Base-by-base conservation (phyloP, 2,329 filamentous ascomycete species). In the Ophiocordyceps sinensis region DNA sequence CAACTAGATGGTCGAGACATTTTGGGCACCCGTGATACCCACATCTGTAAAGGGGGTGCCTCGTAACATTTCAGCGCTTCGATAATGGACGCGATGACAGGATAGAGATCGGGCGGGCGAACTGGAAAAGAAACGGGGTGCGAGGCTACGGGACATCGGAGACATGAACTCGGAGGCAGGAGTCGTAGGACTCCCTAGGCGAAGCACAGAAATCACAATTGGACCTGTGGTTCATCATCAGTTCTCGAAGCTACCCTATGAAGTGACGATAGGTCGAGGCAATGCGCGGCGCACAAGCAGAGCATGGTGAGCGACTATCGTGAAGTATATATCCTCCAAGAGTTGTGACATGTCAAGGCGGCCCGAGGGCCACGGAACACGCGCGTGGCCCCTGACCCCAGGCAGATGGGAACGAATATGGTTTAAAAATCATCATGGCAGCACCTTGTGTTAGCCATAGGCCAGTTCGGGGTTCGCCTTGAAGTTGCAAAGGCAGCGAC, bases 401-500 rank as follows among this genome's bases (percentile, higher is more conserved):
- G 23, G 30, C 5, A 23, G 28, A 39, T 19, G 37, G 31, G 26
- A 29, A 21, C 11, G n/a, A 12, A 4, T 11, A 10, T 5, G 13
- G 23, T n/a, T 5, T 3, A 11, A 17, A 11, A 4, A 13, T n/a
- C 2, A 13, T 10, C 3, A 35, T 8, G 10, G 17, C 14, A 15
- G 14, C 5, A 15, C 32, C 14, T 17, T 12, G 5, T 15, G 15
- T 35, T 40, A 39, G 36, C 36, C 62, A 53, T 78, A 77, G 44
- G 64, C 68, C 49, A 78, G 51, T 59, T 78, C 74, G 5, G 72
- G 72, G 43, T 77, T 77, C 12, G 72, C 71, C 48, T 68, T 63
- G 44, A 75, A 75, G 51, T 75, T 77, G 53, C 77, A 82, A 30
- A 70, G 66, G 47, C 79, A 83, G 40, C 75, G 67, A 51, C 79